Conservation (phyloP, 805 yeast genomes). For the Hanseniaspora pseudoguilliermondii region DNA sequence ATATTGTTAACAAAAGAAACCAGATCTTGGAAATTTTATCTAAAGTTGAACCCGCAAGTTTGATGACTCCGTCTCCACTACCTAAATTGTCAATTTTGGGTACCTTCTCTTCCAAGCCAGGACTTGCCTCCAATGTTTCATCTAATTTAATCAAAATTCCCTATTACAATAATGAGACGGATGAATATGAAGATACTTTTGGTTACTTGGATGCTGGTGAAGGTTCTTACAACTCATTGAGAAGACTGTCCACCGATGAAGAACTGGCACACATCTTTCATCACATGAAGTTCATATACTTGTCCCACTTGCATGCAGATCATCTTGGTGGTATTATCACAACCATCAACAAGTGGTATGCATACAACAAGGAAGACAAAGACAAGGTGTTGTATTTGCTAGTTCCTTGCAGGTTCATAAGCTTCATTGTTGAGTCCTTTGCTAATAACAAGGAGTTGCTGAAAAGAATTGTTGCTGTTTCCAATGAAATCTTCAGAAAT, state of each 20-base stretch:
- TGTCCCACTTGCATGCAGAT: conserved; percentile 93
- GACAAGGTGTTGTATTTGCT: conserved; percentile 41
- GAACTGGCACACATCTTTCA: conserved; percentile 34
- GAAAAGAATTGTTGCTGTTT: conserved; percentile 4
- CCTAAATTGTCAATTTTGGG: conserved; percentile 64
- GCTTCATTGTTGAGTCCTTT: conserved; percentile 43
- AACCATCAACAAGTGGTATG: conserved; percentile 54
- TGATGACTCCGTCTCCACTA: background rate
- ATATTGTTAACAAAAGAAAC: background rate
- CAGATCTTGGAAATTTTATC: background rate
- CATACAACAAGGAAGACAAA: conserved; percentile 29
- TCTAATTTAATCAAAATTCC: conserved; percentile 71
- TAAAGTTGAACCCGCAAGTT: background rate
- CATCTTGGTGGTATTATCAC: conserved; percentile 81
- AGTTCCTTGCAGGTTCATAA: conserved; percentile 61
- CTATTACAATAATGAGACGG: conserved; percentile 19
- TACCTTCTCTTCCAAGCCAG: conserved; percentile 86
- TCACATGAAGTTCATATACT: conserved; percentile 53
- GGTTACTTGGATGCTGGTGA: conserved; percentile 90
- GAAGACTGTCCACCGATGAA: conserved; percentile 44
- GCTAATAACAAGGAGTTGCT: background rate
- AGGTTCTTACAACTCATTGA: conserved; percentile 63
- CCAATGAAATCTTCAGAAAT: conserved; percentile 13
- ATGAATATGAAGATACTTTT: conserved; percentile 28
- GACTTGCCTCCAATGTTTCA: conserved; percentile 71